Percentiles rank a stretch among this genome's conserved stretches.
Evolutionary conservation across 257 asterid genomes (phyloP).

Genomic region (Verbascum thapsus): DNA sequence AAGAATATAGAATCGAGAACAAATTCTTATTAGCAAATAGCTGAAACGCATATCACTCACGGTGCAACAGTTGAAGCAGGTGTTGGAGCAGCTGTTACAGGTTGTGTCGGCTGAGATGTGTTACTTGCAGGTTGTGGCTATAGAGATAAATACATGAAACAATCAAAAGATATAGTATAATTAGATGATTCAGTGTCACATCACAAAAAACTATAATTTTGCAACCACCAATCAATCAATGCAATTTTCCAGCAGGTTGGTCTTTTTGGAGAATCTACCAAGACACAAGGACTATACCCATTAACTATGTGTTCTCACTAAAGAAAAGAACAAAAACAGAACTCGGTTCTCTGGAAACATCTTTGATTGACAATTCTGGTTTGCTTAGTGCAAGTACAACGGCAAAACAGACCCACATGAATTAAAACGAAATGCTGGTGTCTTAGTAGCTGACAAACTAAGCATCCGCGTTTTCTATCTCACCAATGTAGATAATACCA

Average conservation of each 20-base stretch:
- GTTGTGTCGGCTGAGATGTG: constrained; percentile 58
- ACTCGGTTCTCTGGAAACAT: neutral
- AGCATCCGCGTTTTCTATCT: neutral
- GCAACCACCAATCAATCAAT: constrained; percentile 4
- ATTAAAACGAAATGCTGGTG: constrained; percentile 16
- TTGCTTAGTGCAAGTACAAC: constrained; percentile 6
- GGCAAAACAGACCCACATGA: constrained; percentile 1
- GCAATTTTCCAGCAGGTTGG: constrained; percentile 14
- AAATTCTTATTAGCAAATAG: neutral
- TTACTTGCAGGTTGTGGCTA: constrained; percentile 59
- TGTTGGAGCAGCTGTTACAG: constrained; percentile 58
- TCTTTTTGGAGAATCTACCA: constrained; percentile 1
- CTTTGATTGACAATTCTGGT: neutral
- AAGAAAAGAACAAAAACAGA: neutral
- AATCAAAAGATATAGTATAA: constrained; percentile 21
- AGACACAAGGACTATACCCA: constrained; percentile 9
- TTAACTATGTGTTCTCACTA: neutral
- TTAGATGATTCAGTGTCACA: neutral
- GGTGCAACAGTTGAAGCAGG: constrained; percentile 49
- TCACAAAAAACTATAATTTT: constrained; percentile 10
- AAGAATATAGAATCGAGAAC: constrained; percentile 10
- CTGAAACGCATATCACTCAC: constrained; percentile 46
- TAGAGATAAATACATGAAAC: constrained; percentile 28
- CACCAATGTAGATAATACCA: constrained; percentile 4
- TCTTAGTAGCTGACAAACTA: neutral